Evolutionary conservation across 208 protist species (phyloP), one percentile per base, ranked within the genome.

Genomic region (Angomonas desouzai): DNA sequence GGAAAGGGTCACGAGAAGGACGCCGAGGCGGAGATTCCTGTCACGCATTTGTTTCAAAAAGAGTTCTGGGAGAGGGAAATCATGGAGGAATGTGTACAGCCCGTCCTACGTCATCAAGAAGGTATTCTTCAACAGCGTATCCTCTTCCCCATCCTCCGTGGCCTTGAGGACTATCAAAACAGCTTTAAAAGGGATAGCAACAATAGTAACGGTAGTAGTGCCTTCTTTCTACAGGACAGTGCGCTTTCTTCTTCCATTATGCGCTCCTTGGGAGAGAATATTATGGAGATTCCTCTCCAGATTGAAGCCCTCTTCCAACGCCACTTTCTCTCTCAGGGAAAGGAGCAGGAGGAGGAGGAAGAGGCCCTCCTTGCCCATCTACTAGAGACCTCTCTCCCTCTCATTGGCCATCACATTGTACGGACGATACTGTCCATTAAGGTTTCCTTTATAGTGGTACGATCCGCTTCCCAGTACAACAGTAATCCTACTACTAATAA

Each of bases 251-350:
- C 45, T 23, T 63, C 65, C 25, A 55, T 79, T 11, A 76, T 94
- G 49, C 79, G 88, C 1, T 68, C 77, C 11, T 65, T 94, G 55
- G 88, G 88, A 2, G 88, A 94, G 57, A 80, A 77, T 28, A 83
- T 94, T 57, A 88, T 94, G 75, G 88, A 87, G 65, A 79, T 91
- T 18, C 85, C 88, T 10, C 69, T 94, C 16, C 74, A 75, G 23
- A 56, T 94, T 13, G 88, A 94, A 33, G 67, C 75, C 10, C 66
- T 91, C 36, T 59, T 51, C 10, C 36, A 40, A 40, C 36, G 13
- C 6, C 36, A 40, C 36, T 13, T 6, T 18, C 36, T 40, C 36
- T 6, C 9, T 40, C 9, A 40, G 13, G 36, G 36, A 18, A 40
- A 40, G 13, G 36, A 40, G 36, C 36, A 40, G 9, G 36, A 40